phyloP scores from a whole-genome alignment of 2,329 filamentous ascomycete genomes.

The Hyphodiscus sp. region DNA sequence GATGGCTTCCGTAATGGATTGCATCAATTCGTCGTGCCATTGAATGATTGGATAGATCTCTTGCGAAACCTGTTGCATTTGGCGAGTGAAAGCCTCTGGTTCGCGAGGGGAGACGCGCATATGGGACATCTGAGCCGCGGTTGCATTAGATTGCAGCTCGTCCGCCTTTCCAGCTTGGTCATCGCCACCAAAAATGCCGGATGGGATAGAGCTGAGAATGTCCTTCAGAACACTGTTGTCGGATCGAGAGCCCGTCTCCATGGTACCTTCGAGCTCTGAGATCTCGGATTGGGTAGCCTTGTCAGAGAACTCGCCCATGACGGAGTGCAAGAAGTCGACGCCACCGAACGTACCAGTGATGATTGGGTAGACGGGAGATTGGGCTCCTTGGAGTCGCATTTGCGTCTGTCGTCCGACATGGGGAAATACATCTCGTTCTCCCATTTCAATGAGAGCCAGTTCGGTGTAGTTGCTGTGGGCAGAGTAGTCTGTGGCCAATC shows the following conservation, averaged over 20 bases:
- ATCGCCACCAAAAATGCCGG: constrained; percentile 69
- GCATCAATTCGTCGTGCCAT: constrained; percentile 85
- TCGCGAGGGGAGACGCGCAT: constrained; percentile 68
- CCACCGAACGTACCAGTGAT: constrained; percentile 92
- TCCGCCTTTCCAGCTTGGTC: constrained; percentile 71
- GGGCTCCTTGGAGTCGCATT: constrained; percentile 62
- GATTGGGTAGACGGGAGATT: constrained; percentile 65
- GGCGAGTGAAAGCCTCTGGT: constrained; percentile 77
- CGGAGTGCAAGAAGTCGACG: constrained; percentile 88
- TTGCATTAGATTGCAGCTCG: constrained; percentile 71
- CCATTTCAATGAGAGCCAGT: constrained; percentile 79
- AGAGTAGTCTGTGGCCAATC: constrained; percentile 57
- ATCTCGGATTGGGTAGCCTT: constrained; percentile 90
- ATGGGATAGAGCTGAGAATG: constrained; percentile 74
- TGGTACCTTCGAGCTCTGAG: constrained; percentile 77
- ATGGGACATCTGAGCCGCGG: constrained; percentile 68
- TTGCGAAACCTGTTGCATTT: constrained; percentile 64
- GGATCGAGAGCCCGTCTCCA: constrained; percentile 55
- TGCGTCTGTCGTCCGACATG: constrained; percentile 74
- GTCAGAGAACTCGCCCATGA: constrained; percentile 73
- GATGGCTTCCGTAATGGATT: constrained; percentile 68
- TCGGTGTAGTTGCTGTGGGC: constrained; percentile 94
- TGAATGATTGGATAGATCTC: constrained; percentile 87
- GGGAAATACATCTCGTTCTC: constrained; percentile 75
- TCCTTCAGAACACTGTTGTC: constrained; percentile 73